Evolutionary conservation across 163 green algal genomes (phyloP).

Genomic region (Scenedesmus sp.): DNA sequence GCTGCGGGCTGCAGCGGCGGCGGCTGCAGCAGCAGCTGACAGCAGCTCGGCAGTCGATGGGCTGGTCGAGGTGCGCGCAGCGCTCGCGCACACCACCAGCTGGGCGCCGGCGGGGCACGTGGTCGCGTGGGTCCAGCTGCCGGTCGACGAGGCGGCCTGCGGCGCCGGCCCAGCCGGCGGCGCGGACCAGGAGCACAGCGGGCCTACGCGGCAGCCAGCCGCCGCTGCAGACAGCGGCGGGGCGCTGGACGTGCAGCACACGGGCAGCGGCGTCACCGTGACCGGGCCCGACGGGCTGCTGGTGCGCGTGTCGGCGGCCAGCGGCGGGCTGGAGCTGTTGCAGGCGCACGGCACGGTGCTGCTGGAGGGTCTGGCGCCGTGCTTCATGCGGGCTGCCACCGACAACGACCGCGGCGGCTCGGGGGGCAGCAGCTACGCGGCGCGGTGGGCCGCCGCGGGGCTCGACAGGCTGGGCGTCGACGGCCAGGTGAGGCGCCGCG

Average conservation of each 20-base stretch:
- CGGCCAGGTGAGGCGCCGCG: conserved; percentile 23
- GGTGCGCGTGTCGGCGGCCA: conserved; percentile 20
- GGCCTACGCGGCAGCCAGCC: too few relatives aligned
- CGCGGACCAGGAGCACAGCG: too few relatives aligned
- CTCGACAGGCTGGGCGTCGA: conserved; percentile 74
- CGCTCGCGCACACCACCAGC: conserved; percentile 41
- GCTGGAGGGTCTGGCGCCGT: conserved; percentile 64
- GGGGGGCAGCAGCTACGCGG: conserved; percentile 75
- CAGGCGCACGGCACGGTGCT: conserved; percentile 44
- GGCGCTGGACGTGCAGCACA: too few relatives aligned
- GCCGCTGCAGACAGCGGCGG: too few relatives aligned
- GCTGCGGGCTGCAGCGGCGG: conserved; percentile 15
- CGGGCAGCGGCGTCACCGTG: conserved; percentile 1
- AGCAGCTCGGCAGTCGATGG: conserved; percentile 49
- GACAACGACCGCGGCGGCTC: conserved; percentile 95
- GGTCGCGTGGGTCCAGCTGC: conserved; percentile 58
- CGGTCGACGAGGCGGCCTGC: conserved; percentile 24
- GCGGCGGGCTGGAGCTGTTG: conserved; percentile 53
- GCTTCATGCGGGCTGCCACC: conserved; percentile 86
- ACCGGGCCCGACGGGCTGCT: neutral
- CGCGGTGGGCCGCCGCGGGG: conserved; percentile 82
- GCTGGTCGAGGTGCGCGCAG: conserved; percentile 63
- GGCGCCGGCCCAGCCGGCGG: too few relatives aligned
- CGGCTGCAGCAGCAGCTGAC: conserved; percentile 4
- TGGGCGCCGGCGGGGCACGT: conserved; percentile 67